phyloP scores from a whole-genome alignment of 345 rosid genomes.

The Pseudoturritis turrita region DNA sequence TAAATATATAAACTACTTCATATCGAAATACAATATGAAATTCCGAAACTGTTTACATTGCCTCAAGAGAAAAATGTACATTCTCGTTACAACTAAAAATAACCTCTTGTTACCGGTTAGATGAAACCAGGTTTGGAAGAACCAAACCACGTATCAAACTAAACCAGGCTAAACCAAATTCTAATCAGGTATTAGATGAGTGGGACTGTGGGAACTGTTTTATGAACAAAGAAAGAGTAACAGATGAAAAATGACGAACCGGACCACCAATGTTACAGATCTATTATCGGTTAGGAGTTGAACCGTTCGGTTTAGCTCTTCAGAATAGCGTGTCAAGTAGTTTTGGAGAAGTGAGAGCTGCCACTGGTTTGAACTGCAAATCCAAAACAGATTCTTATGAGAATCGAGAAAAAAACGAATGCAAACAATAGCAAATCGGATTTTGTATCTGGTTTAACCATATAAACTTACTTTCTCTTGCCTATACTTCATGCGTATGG shows the following conservation, averaged over 20 bases:
- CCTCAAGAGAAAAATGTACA: slow-evolving; percentile 31
- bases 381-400: neutral
- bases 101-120: slow-evolving; percentile 13
- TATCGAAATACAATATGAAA: neutral
- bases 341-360: slow-evolving; percentile 55
- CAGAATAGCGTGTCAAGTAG: slow-evolving; percentile 67
- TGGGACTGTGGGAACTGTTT: slow-evolving; percentile 21
- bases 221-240: slow-evolving; percentile 28
- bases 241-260: slow-evolving; percentile 15
- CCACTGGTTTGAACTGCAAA: slow-evolving; percentile 77
- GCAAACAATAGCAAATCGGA: neutral
- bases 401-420: neutral
- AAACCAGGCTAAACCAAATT: slow-evolving; percentile 26
- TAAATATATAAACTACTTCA: neutral
- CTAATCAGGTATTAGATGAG: slow-evolving; percentile 28
- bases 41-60: slow-evolving; percentile 22
- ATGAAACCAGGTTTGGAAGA: slow-evolving; percentile 17
- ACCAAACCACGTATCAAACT: slow-evolving; percentile 31
- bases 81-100: slow-evolving; percentile 25
- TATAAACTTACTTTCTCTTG: slow-evolving; percentile 56
- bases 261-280: slow-evolving; percentile 14
- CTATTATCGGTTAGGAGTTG: slow-evolving; percentile 31
- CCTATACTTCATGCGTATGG: slow-evolving; percentile 63
- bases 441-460: neutral
- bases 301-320: slow-evolving; percentile 24